Evolutionary conservation across 495 filamentous ascomycete species (phyloP).

Genomic region (Penicillium coffeae): DNA sequence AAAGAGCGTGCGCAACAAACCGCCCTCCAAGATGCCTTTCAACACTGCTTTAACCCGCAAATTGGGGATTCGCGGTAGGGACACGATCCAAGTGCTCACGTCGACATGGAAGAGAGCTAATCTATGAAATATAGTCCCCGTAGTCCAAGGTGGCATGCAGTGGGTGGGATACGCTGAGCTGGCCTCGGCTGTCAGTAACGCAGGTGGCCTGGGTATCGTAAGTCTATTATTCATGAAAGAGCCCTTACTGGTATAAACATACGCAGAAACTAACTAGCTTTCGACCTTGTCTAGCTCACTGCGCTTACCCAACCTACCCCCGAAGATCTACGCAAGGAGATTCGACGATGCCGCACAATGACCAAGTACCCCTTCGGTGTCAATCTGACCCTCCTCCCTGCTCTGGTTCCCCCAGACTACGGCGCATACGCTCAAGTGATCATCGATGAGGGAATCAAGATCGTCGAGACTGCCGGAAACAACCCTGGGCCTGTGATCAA

Average conservation of each 20-base stretch:
- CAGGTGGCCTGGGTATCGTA: slow-evolving; percentile 85
- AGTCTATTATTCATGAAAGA: slow-evolving; percentile 9
- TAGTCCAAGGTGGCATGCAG: slow-evolving; percentile 99
- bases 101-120: slow-evolving; percentile 1
- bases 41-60: slow-evolving; percentile 83
- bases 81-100: not conserved
- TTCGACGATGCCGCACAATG: slow-evolving; percentile 78
- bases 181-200: slow-evolving; percentile 90
- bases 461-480: slow-evolving; percentile 97
- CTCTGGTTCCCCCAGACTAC: slow-evolving; percentile 87
- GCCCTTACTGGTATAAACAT: not conserved
- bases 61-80: slow-evolving; percentile 79
- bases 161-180: slow-evolving; percentile 87
- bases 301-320: slow-evolving; percentile 93
- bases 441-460: slow-evolving; percentile 87
- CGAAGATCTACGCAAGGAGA: slow-evolving; percentile 90
- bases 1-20: slow-evolving; percentile 1
- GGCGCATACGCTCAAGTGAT: slow-evolving; percentile 86
- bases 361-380: slow-evolving; percentile 90
- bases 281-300: slow-evolving; percentile 51
- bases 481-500: slow-evolving; percentile 86
- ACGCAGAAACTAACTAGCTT: slow-evolving; percentile 4
- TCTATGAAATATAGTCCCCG: slow-evolving; percentile 61
- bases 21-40: slow-evolving; percentile 71
- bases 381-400: slow-evolving; percentile 92